A percentile compares a stretch with the other conserved stretches of the same genome.
Conservation (phyloP, 805 yeast species). For the Cyberlindnera maclurae region DNA sequence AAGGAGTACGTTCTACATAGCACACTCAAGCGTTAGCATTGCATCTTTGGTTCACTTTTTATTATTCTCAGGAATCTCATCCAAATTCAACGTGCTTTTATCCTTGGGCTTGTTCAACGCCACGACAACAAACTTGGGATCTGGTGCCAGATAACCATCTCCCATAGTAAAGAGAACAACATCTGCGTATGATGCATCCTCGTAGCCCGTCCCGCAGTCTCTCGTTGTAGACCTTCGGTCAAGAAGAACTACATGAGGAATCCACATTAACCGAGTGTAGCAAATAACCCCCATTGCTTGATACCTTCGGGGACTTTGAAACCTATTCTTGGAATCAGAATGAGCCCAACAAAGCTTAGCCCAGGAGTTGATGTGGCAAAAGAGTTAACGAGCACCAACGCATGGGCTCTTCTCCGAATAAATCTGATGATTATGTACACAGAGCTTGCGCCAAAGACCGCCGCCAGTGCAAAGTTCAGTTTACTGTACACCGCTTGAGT, state of each 20-base stretch:
- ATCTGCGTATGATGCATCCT: slow-evolving; percentile 71
- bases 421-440: slow-evolving; percentile 67
- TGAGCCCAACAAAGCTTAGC: slow-evolving; percentile 45
- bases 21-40: slow-evolving; percentile 28
- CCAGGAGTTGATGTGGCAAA: slow-evolving; percentile 58
- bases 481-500: no score
- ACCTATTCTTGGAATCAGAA: slow-evolving; percentile 48
- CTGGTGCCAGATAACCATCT: slow-evolving; percentile 62
- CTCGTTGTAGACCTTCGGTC: slow-evolving; percentile 80
- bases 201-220: slow-evolving; percentile 68
- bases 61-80: no score
- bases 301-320: slow-evolving; percentile 53
- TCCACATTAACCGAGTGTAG: slow-evolving; percentile 65
- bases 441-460: slow-evolving; percentile 61
- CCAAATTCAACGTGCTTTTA: slow-evolving; percentile 25
- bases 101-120: slow-evolving; percentile 41
- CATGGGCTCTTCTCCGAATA: slow-evolving; percentile 75
- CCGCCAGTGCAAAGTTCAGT: slow-evolving; percentile 57
- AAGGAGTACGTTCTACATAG: slow-evolving; percentile 53
- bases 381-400: slow-evolving; percentile 70
- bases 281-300: slow-evolving; percentile 61
- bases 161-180: slow-evolving; percentile 77
- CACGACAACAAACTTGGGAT: slow-evolving; percentile 56
- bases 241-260: slow-evolving; percentile 73
- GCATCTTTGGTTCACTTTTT: no score